Conservation (phyloP, 2,329 filamentous ascomycete genomes). For the Aspergillus sergii region DNA sequence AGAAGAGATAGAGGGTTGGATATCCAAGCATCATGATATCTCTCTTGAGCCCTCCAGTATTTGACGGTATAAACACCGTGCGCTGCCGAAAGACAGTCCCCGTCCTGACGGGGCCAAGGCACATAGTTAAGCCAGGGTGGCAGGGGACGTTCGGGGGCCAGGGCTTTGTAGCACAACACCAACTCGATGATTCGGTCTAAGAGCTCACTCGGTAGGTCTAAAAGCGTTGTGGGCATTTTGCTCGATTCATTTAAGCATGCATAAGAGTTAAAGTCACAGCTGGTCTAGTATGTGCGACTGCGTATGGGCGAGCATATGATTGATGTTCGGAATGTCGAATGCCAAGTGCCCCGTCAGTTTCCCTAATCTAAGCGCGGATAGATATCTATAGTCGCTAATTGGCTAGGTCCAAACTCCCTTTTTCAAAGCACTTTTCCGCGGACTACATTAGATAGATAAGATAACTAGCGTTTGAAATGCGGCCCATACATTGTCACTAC, state of each 20-base stretch:
- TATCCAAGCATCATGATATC: background rate
- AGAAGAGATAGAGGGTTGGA: background rate
- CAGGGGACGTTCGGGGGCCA: background rate
- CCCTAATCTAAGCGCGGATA: background rate
- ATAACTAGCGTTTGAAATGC: too few species aligned
- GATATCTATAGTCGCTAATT: background rate
- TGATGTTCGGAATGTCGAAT: background rate
- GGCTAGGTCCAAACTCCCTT: too few species aligned
- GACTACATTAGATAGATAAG: too few species aligned
- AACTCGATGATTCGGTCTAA: slow-evolving; percentile 8
- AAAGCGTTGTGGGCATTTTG: background rate
- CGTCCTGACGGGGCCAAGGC: background rate
- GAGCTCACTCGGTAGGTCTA: slow-evolving; percentile 1
- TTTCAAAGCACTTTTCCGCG: too few species aligned
- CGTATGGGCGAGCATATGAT: background rate
- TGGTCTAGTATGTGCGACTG: background rate
- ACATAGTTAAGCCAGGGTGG: background rate
- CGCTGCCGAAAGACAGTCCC: background rate
- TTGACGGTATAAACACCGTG: background rate
- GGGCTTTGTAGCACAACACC: background rate
- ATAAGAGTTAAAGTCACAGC: background rate
- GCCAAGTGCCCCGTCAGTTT: background rate
- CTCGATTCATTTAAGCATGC: accelerated
- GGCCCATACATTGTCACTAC: too few species aligned
- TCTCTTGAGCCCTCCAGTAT: background rate